Evolutionary conservation across 495 filamentous ascomycete species (phyloP), one percentile per base, ranked within the genome.

Genomic region (Aspergillus bertholletiae): DNA sequence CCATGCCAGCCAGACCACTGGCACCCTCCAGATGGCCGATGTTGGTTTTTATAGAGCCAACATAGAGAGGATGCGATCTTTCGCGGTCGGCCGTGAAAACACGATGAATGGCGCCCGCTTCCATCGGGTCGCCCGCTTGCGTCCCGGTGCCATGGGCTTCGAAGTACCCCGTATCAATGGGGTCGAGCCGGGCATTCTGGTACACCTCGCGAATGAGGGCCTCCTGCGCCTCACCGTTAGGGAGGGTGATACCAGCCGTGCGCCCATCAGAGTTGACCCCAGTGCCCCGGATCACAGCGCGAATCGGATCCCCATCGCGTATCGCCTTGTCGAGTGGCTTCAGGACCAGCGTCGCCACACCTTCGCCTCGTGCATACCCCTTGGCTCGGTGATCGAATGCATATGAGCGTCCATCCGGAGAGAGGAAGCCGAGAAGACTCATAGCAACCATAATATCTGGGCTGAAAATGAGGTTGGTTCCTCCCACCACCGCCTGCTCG

Each of bases 81-180:
- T 28, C 9, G 27, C 27, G 9, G 9, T 28, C 30, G 30, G 9
- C 30, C 3, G 53, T 58, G 51, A 68, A 60, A 8, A 61, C 54
- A 23, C 35, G 27, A 1, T 53, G 45, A 20, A 84, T 82, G 1
- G 83, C 84, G 2, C 66, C 72, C 0, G 76, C 70, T 57, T 90
- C 86, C 1, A 82, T 74, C 0, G 84, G 84, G 58, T 88, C 86
- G 4, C 84, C 84, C 1, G 73, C 70, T 5, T 64, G 67, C 2
- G 85, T 88, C 6, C 84, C 85, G 0, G 84, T 87, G 15, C 82
- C 54, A 70, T 74, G 54, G 3, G 58, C 52, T 48, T 74, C 68
- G 3, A 74, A 56, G 44, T 62, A 68, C 7, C 54, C 51, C 0
- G 60, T 67, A 17, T 62, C 50, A 1, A 4, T 15, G 0, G 60